phyloP scores from a whole-genome alignment of 2,329 filamentous ascomycete species.

The Verticillium isaacii region DNA sequence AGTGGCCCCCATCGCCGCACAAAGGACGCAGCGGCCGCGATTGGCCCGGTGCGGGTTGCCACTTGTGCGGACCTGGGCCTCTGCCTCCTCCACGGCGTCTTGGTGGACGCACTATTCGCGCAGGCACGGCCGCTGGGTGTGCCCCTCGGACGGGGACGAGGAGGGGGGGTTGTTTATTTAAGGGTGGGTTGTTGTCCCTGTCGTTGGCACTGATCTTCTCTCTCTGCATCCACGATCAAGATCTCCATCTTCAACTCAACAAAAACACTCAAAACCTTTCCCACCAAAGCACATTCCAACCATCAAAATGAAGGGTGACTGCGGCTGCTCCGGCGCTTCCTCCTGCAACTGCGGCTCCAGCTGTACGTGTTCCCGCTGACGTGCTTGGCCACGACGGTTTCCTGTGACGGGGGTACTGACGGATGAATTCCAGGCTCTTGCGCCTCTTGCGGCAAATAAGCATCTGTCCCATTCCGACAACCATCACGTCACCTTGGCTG shows the following conservation, averaged over 20 bases:
- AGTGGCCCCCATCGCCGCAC: slow-evolving; percentile 1
- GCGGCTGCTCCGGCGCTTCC: slow-evolving; percentile 16
- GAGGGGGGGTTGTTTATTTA: neutral
- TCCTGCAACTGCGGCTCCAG: slow-evolving; percentile 15
- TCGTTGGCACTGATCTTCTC: neutral
- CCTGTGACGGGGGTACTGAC: neutral
- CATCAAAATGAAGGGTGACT: slow-evolving; percentile 18
- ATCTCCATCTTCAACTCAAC: slow-evolving; percentile 1
- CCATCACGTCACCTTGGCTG: neutral
- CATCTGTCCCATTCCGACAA: neutral
- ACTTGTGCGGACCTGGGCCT: neutral
- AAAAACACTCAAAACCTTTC: neutral
- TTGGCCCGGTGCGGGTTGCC: neutral
- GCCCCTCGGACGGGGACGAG: neutral
- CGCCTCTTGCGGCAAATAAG: slow-evolving; percentile 3
- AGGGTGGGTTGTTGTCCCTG: neutral
- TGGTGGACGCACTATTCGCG: slow-evolving; percentile 2
- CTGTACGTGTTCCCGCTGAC: slow-evolving; percentile 12
- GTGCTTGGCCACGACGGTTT: neutral
- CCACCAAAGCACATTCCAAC: slow-evolving; percentile 8
- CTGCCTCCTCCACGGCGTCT: neutral
- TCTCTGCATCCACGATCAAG: neutral
- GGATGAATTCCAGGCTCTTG: neutral
- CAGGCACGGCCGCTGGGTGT: neutral
- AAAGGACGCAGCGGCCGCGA: slow-evolving; percentile 1